A percentile compares a stretch with the other conserved stretches of the same genome.
Evolutionary conservation across 768 basidiomycete species (phyloP).

Genomic region (Neoboletus brunneissimus): DNA sequence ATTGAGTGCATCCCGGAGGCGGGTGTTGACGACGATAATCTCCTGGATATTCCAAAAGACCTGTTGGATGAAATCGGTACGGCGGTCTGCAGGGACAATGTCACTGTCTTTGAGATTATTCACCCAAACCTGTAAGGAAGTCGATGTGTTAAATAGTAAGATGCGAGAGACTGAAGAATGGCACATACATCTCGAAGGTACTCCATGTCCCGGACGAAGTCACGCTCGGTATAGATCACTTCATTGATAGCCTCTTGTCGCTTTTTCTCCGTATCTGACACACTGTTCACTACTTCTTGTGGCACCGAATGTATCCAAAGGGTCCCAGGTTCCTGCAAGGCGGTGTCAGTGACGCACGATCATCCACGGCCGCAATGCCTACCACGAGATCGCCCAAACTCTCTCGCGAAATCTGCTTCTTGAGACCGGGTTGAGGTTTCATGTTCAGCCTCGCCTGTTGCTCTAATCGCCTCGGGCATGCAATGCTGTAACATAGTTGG

Average conservation of each 20-base stretch:
- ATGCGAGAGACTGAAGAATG: background rate
- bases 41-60: slow-evolving; percentile 99
- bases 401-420: slow-evolving; percentile 78
- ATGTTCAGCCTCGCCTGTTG: slow-evolving; percentile 94
- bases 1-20: slow-evolving; percentile 88
- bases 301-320: slow-evolving; percentile 97
- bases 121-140: slow-evolving; percentile 70
- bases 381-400: slow-evolving; percentile 79
- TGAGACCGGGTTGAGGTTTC: slow-evolving; percentile 88
- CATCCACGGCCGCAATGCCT: slow-evolving; percentile 14
- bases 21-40: slow-evolving; percentile 87
- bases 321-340: slow-evolving; percentile 68
- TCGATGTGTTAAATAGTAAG: background rate
- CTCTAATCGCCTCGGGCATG: slow-evolving; percentile 89
- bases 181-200: slow-evolving; percentile 86
- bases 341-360: slow-evolving; percentile 7
- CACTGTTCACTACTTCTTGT: slow-evolving; percentile 88
- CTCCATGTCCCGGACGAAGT: slow-evolving; percentile 98
- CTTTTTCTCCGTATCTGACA: slow-evolving; percentile 90
- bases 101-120: slow-evolving; percentile 75
- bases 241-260: slow-evolving; percentile 99
- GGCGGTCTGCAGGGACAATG: slow-evolving; percentile 71
- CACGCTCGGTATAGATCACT: slow-evolving; percentile 89
- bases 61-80: slow-evolving; percentile 84
- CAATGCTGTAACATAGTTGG: slow-evolving; percentile 94